These are phyloP conservation scores for Mycena indigotica DNA, from an alignment of 768 basidiomycete genomes.

Conservation along the genomic window DNA sequence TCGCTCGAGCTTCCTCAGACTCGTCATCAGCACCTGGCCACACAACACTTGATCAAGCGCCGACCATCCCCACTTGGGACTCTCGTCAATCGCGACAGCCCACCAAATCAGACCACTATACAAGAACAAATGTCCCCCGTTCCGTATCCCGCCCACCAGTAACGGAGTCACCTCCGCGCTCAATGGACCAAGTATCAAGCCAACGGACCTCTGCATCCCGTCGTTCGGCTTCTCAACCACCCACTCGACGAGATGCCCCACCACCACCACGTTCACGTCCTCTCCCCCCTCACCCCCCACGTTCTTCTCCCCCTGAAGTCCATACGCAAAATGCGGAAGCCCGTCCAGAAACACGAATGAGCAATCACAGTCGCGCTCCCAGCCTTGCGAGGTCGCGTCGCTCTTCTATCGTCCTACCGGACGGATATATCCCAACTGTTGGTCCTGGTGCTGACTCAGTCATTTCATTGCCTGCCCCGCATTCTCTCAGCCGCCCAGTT, in stretches of 20 bases:
- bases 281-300: neutral
- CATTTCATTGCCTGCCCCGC: slow-evolving; percentile 53
- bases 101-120: neutral
- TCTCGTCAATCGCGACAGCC: neutral
- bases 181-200: neutral
- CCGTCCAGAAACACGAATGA: neutral
- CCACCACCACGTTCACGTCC: neutral
- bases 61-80: neutral
- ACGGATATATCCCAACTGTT: slow-evolving; percentile 53
- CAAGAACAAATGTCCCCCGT: neutral
- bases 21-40: neutral
- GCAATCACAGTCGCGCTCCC: neutral
- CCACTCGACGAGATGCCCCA: neutral
- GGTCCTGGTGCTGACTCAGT: slow-evolving; percentile 33
- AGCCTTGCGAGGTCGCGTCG: slow-evolving; percentile 24
- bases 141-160: neutral
- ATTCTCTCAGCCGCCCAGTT: slow-evolving; percentile 41
- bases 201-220: neutral
- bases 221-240: neutral
- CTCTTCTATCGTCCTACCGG: slow-evolving; percentile 41
- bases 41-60: neutral
- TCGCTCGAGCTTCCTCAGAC: neutral
- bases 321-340: neutral
- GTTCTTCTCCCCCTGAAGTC: neutral
- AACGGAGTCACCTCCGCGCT: neutral